phyloP scores from a whole-genome alignment of 257 asterid genomes.

The Mitragyna speciosa region DNA sequence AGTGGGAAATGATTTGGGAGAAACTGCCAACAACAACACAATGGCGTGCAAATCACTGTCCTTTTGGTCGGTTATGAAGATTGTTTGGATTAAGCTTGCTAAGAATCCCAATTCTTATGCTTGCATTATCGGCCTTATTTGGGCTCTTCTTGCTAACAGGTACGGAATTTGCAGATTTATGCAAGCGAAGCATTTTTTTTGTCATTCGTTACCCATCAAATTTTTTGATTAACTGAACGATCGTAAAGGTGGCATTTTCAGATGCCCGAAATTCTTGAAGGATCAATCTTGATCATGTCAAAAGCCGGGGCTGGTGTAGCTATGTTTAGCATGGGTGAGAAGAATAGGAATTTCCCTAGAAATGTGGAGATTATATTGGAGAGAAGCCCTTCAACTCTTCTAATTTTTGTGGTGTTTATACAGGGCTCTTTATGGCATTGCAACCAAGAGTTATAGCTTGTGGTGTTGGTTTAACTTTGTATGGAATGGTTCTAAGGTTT shows the following conservation, averaged over 20 bases:
- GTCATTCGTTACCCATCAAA: too few relatives aligned
- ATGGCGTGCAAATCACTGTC: background rate
- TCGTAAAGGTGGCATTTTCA: constrained; percentile 57
- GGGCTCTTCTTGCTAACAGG: constrained; percentile 50
- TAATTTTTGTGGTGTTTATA: background rate
- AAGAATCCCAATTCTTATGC: constrained; percentile 65
- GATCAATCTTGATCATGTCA: constrained; percentile 66
- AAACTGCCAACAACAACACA: background rate
- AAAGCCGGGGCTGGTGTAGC: constrained; percentile 73
- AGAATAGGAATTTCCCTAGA: too few relatives aligned
- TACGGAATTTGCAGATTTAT: background rate
- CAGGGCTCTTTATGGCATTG: constrained; percentile 80
- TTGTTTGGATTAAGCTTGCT: constrained; percentile 44
- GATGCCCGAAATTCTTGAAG: constrained; percentile 62
- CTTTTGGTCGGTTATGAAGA: constrained; percentile 39
- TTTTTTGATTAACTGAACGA: background rate
- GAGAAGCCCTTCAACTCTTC: background rate
- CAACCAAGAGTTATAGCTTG: constrained; percentile 34
- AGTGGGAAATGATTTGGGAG: constrained; percentile 13
- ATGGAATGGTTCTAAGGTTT: constrained; percentile 46
- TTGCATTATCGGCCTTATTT: constrained; percentile 59
- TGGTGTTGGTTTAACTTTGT: constrained; percentile 39
- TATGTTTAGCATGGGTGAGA: constrained; percentile 74
- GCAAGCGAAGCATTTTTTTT: too few relatives aligned
- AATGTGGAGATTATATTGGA: too few relatives aligned